phyloP scores from a whole-genome alignment of 805 yeast genomes.

The Lachancea dasiensis region DNA sequence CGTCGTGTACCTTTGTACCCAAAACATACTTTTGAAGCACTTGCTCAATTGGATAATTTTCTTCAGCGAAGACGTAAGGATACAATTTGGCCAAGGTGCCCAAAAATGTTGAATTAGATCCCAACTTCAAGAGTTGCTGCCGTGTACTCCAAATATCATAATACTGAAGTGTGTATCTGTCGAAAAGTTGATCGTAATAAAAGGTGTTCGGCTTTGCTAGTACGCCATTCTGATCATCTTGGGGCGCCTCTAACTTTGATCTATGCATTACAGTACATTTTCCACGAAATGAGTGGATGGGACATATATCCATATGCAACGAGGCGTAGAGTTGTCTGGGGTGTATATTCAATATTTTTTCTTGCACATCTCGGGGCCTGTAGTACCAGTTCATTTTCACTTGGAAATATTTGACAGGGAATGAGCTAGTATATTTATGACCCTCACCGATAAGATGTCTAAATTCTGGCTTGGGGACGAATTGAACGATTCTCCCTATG shows the following conservation, averaged over 20 bases:
- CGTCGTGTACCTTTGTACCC: conserved; percentile 5
- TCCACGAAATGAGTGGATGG: conserved; percentile 70
- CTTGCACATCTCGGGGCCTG: conserved; percentile 77
- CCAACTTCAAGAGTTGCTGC: conserved; percentile 50
- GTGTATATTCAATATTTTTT: conserved; percentile 43
- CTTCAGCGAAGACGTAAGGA: conserved; percentile 70
- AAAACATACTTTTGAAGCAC: conserved; percentile 23
- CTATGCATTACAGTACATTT: conserved; percentile 62
- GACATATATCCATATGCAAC: conserved; percentile 80
- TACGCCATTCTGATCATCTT: conserved; percentile 33
- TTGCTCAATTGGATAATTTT: conserved; percentile 26
- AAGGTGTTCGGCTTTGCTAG: conserved; percentile 60
- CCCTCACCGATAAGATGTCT: conserved; percentile 14
- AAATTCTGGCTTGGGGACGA: conserved; percentile 35
- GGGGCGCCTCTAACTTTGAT: conserved; percentile 42
- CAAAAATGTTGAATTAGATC: conserved; percentile 41
- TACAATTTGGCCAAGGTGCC: conserved; percentile 61
- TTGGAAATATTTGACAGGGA: conserved; percentile 46
- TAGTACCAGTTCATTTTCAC: conserved; percentile 88
- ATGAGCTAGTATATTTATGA: conserved; percentile 20
- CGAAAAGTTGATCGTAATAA: conserved; percentile 81
- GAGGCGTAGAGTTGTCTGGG: conserved; percentile 77
- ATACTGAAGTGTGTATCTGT: conserved; percentile 75
- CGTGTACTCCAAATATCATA: conserved; percentile 71
- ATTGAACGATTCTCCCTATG: conserved; percentile 78